Conservation (phyloP, 208 protist species). For the Wallacemonas collosoma region DNA sequence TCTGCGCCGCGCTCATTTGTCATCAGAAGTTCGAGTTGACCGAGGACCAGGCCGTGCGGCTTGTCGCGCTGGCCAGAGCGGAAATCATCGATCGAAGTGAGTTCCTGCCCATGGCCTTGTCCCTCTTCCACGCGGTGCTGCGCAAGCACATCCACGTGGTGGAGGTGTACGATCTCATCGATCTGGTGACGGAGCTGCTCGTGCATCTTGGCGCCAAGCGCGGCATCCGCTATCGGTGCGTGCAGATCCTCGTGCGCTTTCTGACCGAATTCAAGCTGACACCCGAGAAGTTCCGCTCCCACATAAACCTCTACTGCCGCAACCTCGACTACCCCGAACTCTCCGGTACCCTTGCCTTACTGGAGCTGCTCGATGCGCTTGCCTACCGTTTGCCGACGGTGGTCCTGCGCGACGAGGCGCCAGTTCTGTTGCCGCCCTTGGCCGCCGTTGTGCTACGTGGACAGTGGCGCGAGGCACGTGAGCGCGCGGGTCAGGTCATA, state of each 20-base stretch:
- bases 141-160: constrained; percentile 84
- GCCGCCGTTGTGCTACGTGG: constrained; percentile 59
- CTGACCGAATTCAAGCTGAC: constrained; percentile 92
- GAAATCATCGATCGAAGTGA: constrained; percentile 85
- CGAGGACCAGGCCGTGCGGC: constrained; percentile 58
- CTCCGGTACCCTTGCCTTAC: constrained; percentile 72
- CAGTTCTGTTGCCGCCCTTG: constrained; percentile 74
- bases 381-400: constrained; percentile 70
- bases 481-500: constrained; percentile 59
- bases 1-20: constrained; percentile 72
- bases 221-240: constrained; percentile 73
- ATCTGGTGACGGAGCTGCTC: constrained; percentile 85
- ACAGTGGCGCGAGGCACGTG: constrained; percentile 63
- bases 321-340: constrained; percentile 90
- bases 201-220: constrained; percentile 73
- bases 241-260: constrained; percentile 81
- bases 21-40: constrained; percentile 74
- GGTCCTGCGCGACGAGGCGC: constrained; percentile 79
- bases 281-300: constrained; percentile 84
- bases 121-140: constrained; percentile 85
- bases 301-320: constrained; percentile 83
- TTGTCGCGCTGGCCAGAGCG: constrained; percentile 60
- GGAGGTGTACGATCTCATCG: constrained; percentile 90
- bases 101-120: constrained; percentile 83
- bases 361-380: constrained; percentile 80